Conservation (phyloP, 1,139 yeast species). For the Yamadazyma conglobata region DNA sequence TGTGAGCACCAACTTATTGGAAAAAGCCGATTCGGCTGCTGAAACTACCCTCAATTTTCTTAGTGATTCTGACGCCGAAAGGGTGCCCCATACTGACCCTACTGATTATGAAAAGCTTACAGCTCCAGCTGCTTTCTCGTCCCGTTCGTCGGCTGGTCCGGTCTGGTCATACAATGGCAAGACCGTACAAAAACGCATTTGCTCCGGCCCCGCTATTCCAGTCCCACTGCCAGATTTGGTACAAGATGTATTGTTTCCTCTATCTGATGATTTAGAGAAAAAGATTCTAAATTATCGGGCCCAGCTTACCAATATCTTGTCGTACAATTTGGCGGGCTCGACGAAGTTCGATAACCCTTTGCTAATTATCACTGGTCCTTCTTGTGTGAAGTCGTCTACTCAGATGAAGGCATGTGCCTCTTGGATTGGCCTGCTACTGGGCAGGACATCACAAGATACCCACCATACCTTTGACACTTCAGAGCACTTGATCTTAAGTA, state of each 20-base stretch:
- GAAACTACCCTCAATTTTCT: too few species aligned
- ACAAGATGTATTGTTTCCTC: slow-evolving; percentile 39
- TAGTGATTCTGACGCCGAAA: too few species aligned
- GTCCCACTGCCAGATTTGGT: slow-evolving; percentile 48
- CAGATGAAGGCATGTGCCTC: slow-evolving; percentile 40
- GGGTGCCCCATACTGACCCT: too few species aligned
- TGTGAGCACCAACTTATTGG: too few species aligned
- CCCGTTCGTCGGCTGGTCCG: too few species aligned
- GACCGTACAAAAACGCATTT: too few species aligned
- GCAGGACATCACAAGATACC: slow-evolving; percentile 11
- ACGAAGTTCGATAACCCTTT: slow-evolving; percentile 19
- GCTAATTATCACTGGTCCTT: slow-evolving; percentile 41
- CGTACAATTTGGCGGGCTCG: slow-evolving; percentile 2
- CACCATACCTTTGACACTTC: slow-evolving; percentile 2
- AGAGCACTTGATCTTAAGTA: slow-evolving; percentile 17
- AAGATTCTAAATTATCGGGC: slow-evolving; percentile 26
- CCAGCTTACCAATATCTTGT: slow-evolving; percentile 15
- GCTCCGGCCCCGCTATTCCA: too few species aligned
- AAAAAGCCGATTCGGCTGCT: too few species aligned
- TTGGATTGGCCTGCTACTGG: slow-evolving; percentile 31
- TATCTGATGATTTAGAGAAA: slow-evolving; percentile 20
- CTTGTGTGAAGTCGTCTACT: slow-evolving; percentile 21
- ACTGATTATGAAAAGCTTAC: too few species aligned
- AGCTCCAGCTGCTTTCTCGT: too few species aligned
- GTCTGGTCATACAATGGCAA: too few species aligned